phyloP scores from a whole-genome alignment of 2,329 filamentous ascomycete genomes.

The Pezicula radicicola region DNA sequence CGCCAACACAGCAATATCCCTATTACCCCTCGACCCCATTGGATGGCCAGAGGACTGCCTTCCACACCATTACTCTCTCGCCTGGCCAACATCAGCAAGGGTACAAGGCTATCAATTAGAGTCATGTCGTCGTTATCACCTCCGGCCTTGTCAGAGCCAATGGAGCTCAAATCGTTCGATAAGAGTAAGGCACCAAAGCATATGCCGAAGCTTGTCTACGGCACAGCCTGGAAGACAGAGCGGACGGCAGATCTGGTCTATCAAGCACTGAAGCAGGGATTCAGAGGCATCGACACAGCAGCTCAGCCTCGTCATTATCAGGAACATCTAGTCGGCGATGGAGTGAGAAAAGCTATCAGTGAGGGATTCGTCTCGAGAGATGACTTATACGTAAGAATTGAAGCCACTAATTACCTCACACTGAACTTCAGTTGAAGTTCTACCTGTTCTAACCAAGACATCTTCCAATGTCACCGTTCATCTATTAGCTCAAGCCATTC shows the following conservation, averaged over 20 bases:
- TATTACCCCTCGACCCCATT: background rate
- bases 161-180: constrained; percentile 1
- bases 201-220: constrained; percentile 64
- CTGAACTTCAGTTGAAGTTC: background rate
- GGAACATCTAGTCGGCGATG: constrained; percentile 67
- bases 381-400: constrained; percentile 57
- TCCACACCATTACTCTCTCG: background rate
- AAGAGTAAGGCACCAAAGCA: constrained; percentile 13
- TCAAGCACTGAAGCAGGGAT: constrained; percentile 64
- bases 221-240: constrained; percentile 83
- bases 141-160: background rate
- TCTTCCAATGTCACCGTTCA: too few relatives aligned
- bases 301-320: constrained; percentile 77
- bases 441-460: background rate
- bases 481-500: too few relatives aligned
- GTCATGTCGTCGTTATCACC: background rate
- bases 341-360: constrained; percentile 57
- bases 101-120: background rate
- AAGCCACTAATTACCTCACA: background rate
- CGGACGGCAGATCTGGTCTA: constrained; percentile 65
- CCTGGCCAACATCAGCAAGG: background rate
- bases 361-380: constrained; percentile 55
- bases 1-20: background rate
- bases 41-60: background rate
- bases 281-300: constrained; percentile 73